phyloP scores from a whole-genome alignment of 805 yeast species.

The Schwanniomyces pseudopolymorphus region DNA sequence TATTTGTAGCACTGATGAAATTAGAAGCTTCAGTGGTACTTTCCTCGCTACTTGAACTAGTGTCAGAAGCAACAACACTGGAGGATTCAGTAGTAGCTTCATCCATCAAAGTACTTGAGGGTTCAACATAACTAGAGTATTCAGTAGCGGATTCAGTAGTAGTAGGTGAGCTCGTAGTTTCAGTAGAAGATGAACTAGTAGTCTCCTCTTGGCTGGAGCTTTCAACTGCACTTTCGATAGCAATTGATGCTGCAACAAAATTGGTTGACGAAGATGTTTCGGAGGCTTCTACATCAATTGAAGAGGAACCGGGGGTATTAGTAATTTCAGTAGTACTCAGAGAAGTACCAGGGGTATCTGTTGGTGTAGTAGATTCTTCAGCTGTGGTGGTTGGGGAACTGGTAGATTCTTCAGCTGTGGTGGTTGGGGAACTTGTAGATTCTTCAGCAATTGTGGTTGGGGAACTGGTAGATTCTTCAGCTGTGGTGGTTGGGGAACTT shows the following conservation, averaged over 20 bases:
- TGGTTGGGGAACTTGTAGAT: constrained; percentile 1
- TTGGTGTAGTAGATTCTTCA: neutral
- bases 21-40: neutral
- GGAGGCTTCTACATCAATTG: neutral
- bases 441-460: neutral
- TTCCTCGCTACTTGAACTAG: neutral
- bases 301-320: neutral
- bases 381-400: neutral
- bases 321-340: neutral
- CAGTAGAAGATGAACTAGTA: no score
- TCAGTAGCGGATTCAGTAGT: no score
- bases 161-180: no score
- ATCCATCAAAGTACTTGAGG: neutral
- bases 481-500: neutral
- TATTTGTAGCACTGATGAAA: neutral
- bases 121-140: no score
- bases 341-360: neutral
- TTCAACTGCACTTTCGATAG: constrained; percentile 2
- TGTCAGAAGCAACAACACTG: neutral
- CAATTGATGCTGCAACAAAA: neutral
- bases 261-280: constrained; percentile 1
- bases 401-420: neutral
- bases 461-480: constrained; percentile 1
- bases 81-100: neutral
- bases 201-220: no score